A percentile compares a stretch with the other conserved stretches of the same genome.
Evolutionary conservation across 108 stramenopile genomes (phyloP).

Genomic region (Thalassiosira profunda): DNA sequence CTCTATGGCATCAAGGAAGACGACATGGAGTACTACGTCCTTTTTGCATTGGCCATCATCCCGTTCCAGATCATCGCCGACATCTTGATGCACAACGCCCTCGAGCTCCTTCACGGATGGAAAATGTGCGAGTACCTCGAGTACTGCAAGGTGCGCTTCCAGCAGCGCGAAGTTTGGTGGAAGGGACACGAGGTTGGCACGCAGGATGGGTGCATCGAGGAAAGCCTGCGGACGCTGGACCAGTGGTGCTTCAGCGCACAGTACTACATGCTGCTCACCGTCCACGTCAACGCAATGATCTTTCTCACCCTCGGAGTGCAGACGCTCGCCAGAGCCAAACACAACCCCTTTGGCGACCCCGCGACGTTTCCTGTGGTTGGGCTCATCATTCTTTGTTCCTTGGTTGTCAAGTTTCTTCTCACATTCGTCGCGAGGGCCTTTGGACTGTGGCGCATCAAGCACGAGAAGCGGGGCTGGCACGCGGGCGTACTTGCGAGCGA

Average conservation of each 20-base stretch:
- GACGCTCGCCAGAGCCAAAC: conserved; percentile 74
- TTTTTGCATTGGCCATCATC: conserved; percentile 65
- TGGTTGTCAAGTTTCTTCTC: conserved; percentile 38
- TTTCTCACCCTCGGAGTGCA: conserved; percentile 76
- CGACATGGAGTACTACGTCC: conserved; percentile 86
- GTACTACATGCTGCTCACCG: conserved; percentile 83
- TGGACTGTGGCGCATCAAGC: conserved; percentile 76
- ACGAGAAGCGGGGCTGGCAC: conserved; percentile 80
- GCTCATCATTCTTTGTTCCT: conserved; percentile 29
- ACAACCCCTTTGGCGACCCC: conserved; percentile 84
- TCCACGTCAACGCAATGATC: conserved; percentile 80
- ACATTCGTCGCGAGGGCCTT: conserved; percentile 56
- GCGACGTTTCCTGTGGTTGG: conserved; percentile 54
- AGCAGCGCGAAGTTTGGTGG: conserved; percentile 83
- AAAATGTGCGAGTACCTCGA: conserved; percentile 85
- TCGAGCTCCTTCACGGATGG: conserved; percentile 89
- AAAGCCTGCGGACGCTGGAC: conserved; percentile 71
- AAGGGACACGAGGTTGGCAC: conserved; percentile 70
- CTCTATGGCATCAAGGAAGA: conserved; percentile 84
- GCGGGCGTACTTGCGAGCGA: conserved; percentile 11
- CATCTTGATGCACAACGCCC: conserved; percentile 69
- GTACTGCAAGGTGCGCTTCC: conserved; percentile 70
- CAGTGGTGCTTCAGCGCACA: conserved; percentile 87
- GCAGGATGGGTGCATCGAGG: conserved; percentile 86
- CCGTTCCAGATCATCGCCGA: conserved; percentile 73